Base-by-base conservation (phyloP, 1,284 basidiomycete species). In the Leccinum griseonigrum region DNA sequence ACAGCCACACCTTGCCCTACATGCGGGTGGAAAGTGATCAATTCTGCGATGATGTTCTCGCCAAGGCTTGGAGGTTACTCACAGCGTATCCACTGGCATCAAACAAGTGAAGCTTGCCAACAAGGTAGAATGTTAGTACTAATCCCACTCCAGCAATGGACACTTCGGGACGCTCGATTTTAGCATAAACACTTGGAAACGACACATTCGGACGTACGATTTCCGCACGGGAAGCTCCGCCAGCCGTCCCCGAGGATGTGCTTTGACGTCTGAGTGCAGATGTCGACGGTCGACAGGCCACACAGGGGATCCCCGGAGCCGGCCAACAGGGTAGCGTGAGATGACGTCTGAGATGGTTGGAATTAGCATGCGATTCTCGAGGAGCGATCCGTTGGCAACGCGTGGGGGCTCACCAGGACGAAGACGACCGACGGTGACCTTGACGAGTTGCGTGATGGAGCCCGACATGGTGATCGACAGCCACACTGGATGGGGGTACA, bases 211-310 rank as follows among this genome's bases (percentile, higher is more conserved):
- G 14, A 75, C 79, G 62, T 73, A 88, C 78, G 75, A 66, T 85
- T 87, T 1, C 91, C 91, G 40, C 86, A 88, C 1, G 90, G 90
- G 73, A 94, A 92, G 68, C 85, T 88, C 62, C 86, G 82, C 79
- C 88, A 93, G 0, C 91, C 91, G 60, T 90, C 86, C 51, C 81
- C 77, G 51, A 91, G 71, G 1, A 79, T 76, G 29, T 70, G 61
- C 22, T 69, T 68, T 62, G 85, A 74, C 0, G 78, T 79, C 65
- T 82, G 82, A 0, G 88, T 88, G 74, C 92, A 94, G 60, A 93
- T 85, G 3, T 76, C 77, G 3, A 77, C 75, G 0, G 83, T 86
- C 0, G 85, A 85, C 7, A 93, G 77, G 0, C 89, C 90, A 58
- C 78, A 87, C 0, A 78, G 69, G 0, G 85, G 82, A 65, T 92